Conservation (phyloP, 2,329 filamentous ascomycete genomes). For the Fusarium xyrophilum region DNA sequence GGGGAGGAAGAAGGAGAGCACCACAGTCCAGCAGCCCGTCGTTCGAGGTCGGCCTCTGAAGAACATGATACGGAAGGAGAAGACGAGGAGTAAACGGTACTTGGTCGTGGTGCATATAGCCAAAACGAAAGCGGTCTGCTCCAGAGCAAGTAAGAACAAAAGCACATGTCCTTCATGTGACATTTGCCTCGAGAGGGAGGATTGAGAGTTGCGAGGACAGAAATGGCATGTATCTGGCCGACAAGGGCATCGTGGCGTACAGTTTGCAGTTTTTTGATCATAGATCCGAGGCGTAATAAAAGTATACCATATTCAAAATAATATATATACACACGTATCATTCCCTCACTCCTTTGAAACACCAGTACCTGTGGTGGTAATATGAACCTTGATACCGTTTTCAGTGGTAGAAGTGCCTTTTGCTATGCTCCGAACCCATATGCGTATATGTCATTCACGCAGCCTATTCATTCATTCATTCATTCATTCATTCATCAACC, state of each 20-base stretch:
- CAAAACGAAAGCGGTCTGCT: conserved; percentile 49
- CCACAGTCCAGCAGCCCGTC: conserved; percentile 34
- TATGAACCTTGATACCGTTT: conserved; percentile 15
- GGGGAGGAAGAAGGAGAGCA: conserved; percentile 33
- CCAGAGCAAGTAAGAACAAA: not conserved
- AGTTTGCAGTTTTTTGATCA: conserved; percentile 30
- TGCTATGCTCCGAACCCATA: conserved; percentile 7
- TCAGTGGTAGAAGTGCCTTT: not conserved
- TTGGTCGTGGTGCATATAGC: conserved; percentile 50
- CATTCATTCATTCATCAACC: not conserved
- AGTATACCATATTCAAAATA: conserved; percentile 4
- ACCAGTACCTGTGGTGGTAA: not conserved
- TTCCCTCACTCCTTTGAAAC: not conserved
- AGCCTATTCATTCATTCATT: not conserved
- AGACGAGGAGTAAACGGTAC: conserved; percentile 47
- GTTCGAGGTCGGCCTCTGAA: conserved; percentile 43
- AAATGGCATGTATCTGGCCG: conserved; percentile 22
- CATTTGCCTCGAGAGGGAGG: not conserved
- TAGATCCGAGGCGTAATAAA: conserved; percentile 30
- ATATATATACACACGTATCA: not conserved
- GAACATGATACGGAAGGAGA: conserved; percentile 56
- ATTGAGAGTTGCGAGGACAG: conserved; percentile 5
- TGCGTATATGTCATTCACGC: not conserved
- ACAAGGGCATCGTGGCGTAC: conserved; percentile 27
- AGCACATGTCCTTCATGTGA: conserved; percentile 6